These are phyloP conservation scores for Erigeron canadensis DNA, from an alignment of 129 eudicot species.

Conservation along the genomic window DNA sequence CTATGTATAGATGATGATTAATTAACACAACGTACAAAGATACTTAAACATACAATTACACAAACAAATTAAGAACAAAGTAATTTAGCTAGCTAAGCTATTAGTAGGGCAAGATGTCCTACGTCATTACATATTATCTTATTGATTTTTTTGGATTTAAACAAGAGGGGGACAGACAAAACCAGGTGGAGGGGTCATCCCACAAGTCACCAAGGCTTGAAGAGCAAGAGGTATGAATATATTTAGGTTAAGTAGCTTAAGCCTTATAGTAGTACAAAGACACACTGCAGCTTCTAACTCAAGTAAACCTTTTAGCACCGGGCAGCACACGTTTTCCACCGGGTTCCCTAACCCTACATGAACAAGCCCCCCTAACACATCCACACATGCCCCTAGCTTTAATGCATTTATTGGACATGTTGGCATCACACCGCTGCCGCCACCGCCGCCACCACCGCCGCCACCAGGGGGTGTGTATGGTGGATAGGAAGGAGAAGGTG, in stretches of 20 bases:
- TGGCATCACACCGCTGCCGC: conserved; percentile 46
- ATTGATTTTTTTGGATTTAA: neutral
- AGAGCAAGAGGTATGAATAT: conserved; percentile 83
- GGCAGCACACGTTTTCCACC: conserved; percentile 71
- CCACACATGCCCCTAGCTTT: conserved; percentile 85
- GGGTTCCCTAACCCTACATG: conserved; percentile 84
- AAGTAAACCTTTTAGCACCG: conserved; percentile 76
- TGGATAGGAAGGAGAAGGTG: conserved; percentile 43
- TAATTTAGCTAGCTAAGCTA: neutral
- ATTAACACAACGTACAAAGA: neutral
- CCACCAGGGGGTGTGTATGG: conserved; percentile 58
- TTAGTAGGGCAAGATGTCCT: conserved; percentile 14
- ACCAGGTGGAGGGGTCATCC: conserved; percentile 82
- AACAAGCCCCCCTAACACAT: conserved; percentile 80
- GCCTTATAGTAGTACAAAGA: conserved; percentile 84
- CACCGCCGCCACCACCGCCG: conserved; percentile 20
- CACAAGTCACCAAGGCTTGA: conserved; percentile 68
- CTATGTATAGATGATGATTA: conserved; percentile 8
- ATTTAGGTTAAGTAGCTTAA: conserved; percentile 75
- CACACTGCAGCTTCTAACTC: conserved; percentile 95
- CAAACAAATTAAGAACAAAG: conserved; percentile 8
- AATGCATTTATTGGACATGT: conserved; percentile 82
- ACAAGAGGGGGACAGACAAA: conserved; percentile 76
- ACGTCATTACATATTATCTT: neutral
- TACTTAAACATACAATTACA: no score